Conservation (phyloP, 371 early-diverging fungal genomes). For the Mortierella sp. region DNA sequence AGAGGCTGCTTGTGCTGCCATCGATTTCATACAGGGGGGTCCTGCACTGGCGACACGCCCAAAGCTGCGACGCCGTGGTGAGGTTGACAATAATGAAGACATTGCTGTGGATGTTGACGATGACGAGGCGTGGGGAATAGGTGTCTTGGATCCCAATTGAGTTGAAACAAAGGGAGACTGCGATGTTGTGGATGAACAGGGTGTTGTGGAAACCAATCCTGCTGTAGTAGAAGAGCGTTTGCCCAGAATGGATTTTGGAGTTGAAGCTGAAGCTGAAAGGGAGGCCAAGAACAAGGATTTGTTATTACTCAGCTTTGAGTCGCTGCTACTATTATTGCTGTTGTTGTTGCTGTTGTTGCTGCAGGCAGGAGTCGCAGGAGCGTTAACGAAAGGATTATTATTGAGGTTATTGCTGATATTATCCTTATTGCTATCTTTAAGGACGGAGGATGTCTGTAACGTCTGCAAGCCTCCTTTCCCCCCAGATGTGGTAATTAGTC, state of each 20-base stretch:
- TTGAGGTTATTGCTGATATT: slow-evolving; percentile 18
- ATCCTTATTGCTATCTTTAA: slow-evolving; percentile 20
- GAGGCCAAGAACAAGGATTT: slow-evolving; percentile 11
- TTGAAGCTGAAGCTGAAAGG: slow-evolving; percentile 4
- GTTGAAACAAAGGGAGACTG: neutral
- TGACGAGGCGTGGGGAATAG: neutral
- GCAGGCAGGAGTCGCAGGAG: neutral
- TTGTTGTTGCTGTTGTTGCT: neutral
- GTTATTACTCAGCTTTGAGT: neutral
- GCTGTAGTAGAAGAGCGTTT: slow-evolving; percentile 21
- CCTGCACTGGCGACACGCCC: slow-evolving; percentile 19
- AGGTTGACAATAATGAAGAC: neutral
- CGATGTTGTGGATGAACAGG: neutral
- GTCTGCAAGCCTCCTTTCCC: neutral
- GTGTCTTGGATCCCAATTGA: slow-evolving; percentile 15
- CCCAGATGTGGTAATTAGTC: neutral
- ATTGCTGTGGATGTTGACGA: neutral
- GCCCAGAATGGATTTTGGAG: slow-evolving; percentile 27
- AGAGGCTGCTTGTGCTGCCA: slow-evolving; percentile 27
- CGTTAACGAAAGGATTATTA: neutral
- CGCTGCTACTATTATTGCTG: neutral
- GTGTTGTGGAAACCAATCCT: slow-evolving; percentile 18
- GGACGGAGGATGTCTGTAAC: slow-evolving; percentile 4
- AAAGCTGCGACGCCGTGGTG: slow-evolving; percentile 14
- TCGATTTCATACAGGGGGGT: slow-evolving; percentile 21